These are phyloP conservation scores for Cucurbita maxima DNA, from an alignment of 306 rosid genomes.

Conservation along the genomic window DNA sequence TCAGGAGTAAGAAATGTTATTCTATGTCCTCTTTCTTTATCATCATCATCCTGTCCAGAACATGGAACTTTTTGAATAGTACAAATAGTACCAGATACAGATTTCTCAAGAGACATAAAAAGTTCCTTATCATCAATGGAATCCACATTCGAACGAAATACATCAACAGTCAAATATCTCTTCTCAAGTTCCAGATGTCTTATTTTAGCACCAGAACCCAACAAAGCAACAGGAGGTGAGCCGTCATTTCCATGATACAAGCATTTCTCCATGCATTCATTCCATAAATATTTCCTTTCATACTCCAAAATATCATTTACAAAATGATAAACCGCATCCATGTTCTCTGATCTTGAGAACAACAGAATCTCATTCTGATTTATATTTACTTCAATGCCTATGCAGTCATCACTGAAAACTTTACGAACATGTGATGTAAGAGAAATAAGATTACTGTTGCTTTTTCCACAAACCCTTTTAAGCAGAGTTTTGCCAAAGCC, in stretches of 20 bases:
- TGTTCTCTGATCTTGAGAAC: slow-evolving; percentile 42
- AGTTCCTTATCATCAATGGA: slow-evolving; percentile 60
- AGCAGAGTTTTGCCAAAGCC: slow-evolving; percentile 61
- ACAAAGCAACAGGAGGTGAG: slow-evolving; percentile 54
- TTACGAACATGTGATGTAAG: slow-evolving; percentile 34
- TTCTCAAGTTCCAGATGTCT: slow-evolving; percentile 81
- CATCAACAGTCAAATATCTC: slow-evolving; percentile 58
- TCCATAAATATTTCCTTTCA: slow-evolving; percentile 37
- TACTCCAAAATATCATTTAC: slow-evolving; percentile 38
- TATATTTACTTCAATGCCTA: slow-evolving; percentile 49
- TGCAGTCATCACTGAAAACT: slow-evolving; percentile 44
- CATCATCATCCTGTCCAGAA: slow-evolving; percentile 30
- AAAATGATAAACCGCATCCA: slow-evolving; percentile 27
- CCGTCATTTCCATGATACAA: slow-evolving; percentile 54
- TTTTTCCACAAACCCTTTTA: slow-evolving; percentile 78
- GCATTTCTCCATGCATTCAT: slow-evolving; percentile 68
- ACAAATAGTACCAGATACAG: slow-evolving; percentile 43
- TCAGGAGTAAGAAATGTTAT: slow-evolving; percentile 72
- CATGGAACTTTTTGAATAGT: slow-evolving; percentile 41
- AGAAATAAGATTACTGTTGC: slow-evolving; percentile 33
- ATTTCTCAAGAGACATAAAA: slow-evolving; percentile 53
- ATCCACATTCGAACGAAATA: slow-evolving; percentile 34
- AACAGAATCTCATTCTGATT: slow-evolving; percentile 41
- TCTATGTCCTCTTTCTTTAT: slow-evolving; percentile 46
- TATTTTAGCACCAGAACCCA: slow-evolving; percentile 89